Conservation (phyloP, 2,329 filamentous ascomycete genomes). For the Ophiostoma sp. region DNA sequence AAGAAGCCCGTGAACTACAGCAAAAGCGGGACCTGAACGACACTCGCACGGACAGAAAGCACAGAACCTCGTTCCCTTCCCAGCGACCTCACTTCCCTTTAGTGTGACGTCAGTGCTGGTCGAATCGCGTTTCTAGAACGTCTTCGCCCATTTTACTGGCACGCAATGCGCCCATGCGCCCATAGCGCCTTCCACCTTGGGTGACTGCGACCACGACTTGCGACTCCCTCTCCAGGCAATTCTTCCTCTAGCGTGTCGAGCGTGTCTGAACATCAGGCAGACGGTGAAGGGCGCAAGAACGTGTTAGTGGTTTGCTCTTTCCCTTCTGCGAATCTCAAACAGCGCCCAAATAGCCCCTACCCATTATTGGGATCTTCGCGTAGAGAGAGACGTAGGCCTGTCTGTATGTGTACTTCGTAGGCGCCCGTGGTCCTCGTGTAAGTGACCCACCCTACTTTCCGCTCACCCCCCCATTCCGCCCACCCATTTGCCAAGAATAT, state of each 20-base stretch:
- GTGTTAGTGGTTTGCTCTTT: conserved; percentile 1
- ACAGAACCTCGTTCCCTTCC: neutral
- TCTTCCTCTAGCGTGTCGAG: neutral
- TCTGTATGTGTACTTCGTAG: too few relatives aligned
- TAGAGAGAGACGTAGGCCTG: neutral
- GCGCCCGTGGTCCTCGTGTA: neutral
- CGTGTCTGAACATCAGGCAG: neutral
- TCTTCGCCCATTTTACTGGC: neutral
- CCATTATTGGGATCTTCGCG: conserved; percentile 3
- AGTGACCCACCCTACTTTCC: too few relatives aligned
- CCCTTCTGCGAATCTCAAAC: neutral
- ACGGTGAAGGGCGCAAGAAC: neutral
- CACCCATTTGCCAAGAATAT: too few relatives aligned
- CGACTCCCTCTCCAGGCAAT: neutral
- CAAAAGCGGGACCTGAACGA: neutral
- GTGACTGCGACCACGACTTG: neutral
- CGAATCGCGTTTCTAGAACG: neutral
- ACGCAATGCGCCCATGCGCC: neutral
- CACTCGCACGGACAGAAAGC: neutral
- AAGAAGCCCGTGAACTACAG: neutral
- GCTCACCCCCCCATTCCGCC: too few relatives aligned
- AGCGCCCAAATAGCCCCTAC: neutral
- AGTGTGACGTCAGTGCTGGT: conserved; percentile 16
- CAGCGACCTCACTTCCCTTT: neutral
- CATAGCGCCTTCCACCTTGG: neutral